Base-by-base conservation (phyloP, 2,329 filamentous ascomycete genomes). In the Colletotrichum chrysophilum region DNA sequence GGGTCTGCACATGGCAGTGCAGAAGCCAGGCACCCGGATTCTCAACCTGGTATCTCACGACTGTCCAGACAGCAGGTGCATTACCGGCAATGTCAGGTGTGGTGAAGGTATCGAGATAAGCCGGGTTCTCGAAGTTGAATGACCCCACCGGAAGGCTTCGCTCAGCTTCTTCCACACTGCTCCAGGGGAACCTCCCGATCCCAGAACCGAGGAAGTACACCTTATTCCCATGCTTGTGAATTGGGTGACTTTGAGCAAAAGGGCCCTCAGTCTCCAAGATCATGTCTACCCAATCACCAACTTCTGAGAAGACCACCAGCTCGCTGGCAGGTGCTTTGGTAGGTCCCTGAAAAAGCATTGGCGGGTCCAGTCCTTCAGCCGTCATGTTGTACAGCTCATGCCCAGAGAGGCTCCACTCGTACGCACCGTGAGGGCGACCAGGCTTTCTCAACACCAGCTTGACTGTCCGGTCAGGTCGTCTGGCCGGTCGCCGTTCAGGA, bases 1-100 rank as follows among this genome's bases (percentile, higher is more conserved):
- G 88, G 9, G 83, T 84, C 76, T 87, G 83, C 21, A 89, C 86
- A 79, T 90, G 88, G 75, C 88, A 90, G 79, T 90, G 88, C 58
- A 90, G 77, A 65, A 90, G 78, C 73, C 85, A 89, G 1, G 87
- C 84, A 0, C 88, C 87, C 1, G 88, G 86, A 70, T 87, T 88
- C 1, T 83, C 80, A 1, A 86, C 85, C 61, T 87, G 84, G 73
- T 89, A 90, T 48, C 87, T 77, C 18, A 89, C 77, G 0, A 84
- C 86, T 60, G 87, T 79, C 87, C 87, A 72, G 4, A 71, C 69
- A 16, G 69, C 69, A 1, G 69, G 69, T 12, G 69, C 69, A 10
- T 67, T 16, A 2, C 69, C 69, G 3, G 69, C 69, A n/a, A 71
- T 67, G 4, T 71, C 69, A 1, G 62, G 69, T 9, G 69, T 71